Evolutionary conservation across 169 alveolate genomes (phyloP).

Genomic region (Cryptosporidium xiaoi): DNA sequence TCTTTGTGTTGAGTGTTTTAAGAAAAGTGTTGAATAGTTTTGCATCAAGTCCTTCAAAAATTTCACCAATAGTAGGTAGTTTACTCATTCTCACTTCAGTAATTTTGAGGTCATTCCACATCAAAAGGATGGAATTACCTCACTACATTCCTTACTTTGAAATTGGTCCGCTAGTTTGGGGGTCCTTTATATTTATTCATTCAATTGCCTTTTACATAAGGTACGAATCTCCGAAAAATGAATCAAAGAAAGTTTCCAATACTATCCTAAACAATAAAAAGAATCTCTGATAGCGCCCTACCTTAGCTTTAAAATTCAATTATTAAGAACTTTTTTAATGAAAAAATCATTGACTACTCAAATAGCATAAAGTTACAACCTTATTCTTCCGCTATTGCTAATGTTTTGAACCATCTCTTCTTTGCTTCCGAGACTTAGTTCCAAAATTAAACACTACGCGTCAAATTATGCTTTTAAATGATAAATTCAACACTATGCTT

Average conservation of each 20-base stretch:
- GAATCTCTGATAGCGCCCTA: too few relatives aligned
- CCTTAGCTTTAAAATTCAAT: too few relatives aligned
- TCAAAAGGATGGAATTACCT: conserved; percentile 1
- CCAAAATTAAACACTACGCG: too few relatives aligned
- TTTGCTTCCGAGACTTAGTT: too few relatives aligned
- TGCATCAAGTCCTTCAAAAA: conserved; percentile 52
- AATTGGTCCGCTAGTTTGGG: conserved; percentile 68
- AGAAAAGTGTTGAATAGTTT: neutral
- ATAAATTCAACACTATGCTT: too few relatives aligned
- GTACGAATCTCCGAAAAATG: conserved; percentile 11
- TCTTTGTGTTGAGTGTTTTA: conserved; percentile 7
- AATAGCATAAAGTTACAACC: too few relatives aligned
- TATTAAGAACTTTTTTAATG: too few relatives aligned
- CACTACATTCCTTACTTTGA: conserved; percentile 54
- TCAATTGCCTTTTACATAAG: conserved; percentile 45
- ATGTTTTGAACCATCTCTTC: too few relatives aligned
- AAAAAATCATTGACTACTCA: too few relatives aligned
- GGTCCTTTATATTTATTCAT: conserved; percentile 44
- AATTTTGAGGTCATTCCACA: conserved; percentile 27
- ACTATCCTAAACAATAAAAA: too few relatives aligned
- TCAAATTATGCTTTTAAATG: too few relatives aligned
- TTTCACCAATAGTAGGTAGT: conserved; percentile 49
- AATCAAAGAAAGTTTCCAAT: neutral
- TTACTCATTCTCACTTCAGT: conserved; percentile 19
- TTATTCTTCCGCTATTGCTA: too few relatives aligned